Base-by-base conservation (phyloP, 768 basidiomycete species). In the Kwoniella sp. region DNA sequence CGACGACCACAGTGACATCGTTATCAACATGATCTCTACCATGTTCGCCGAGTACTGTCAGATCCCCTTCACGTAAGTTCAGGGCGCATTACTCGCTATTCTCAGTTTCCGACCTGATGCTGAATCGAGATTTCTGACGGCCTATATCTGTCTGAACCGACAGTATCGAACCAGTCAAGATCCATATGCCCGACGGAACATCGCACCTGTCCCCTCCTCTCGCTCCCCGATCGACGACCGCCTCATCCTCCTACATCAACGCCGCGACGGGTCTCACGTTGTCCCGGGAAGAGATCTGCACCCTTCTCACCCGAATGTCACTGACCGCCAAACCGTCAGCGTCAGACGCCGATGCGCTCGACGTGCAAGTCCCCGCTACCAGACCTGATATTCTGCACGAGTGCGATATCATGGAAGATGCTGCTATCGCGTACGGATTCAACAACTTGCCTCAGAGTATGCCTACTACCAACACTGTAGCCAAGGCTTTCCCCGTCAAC, bases 31-130 rank as follows among this genome's bases (percentile, higher is more conserved):
- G 67, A 87, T 99, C 13, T 84, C 90, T 1, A 89, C 91, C n/a
- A 95, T 98, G 94, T 99, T 99, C 82, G 89, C 95, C 1, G 94
- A 98, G 81, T 96, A 99, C 78, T 93, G 91, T 79, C 86, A 86
- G 66, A 87, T 91, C 47, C 91, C 93, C 2, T 97, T 89, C 86
- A 88, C 91, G 94, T 98, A 81, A 69, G 92, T 82, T 3, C 13
- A 11, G 8, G n/a, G n/a, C n/a, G n/a, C n/a, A n/a, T n/a, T n/a
- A n/a, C n/a, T n/a, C n/a, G n/a, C n/a, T n/a, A n/a, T n/a, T n/a
- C n/a, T n/a, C n/a, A n/a, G n/a, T n/a, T n/a, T n/a, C n/a, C n/a
- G n/a, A n/a, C n/a, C n/a, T n/a, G n/a, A n/a, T n/a, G n/a, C n/a
- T n/a, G n/a, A n/a, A n/a, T n/a, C n/a, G n/a, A n/a, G n/a, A n/a